A percentile compares a stretch with the other conserved stretches of the same genome.
Conservation (phyloP, 139 green algal species). For the Haematococcus sp. region DNA sequence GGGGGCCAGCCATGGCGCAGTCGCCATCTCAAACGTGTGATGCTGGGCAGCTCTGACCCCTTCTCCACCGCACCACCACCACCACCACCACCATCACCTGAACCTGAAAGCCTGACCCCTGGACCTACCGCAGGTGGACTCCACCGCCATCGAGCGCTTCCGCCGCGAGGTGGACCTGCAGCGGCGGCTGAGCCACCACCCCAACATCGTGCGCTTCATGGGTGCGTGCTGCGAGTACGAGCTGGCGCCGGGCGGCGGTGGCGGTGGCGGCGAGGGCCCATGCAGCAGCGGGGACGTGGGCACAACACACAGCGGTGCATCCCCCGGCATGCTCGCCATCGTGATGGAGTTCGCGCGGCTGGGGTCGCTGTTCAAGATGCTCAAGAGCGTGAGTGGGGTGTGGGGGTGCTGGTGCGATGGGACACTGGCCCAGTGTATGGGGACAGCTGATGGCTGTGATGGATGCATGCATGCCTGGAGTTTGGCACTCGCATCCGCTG, state of each 20-base stretch:
- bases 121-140: conserved; percentile 2
- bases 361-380: conserved; percentile 44
- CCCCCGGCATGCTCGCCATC: conserved; percentile 38
- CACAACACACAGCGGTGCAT: background rate
- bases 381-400: conserved; percentile 24
- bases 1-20: no score
- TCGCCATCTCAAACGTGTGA: no score
- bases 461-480: no score
- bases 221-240: conserved; percentile 47
- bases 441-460: no score
- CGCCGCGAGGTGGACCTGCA: conserved; percentile 59
- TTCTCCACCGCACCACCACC: no score
- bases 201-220: conserved; percentile 60
- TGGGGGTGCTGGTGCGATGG: no score
- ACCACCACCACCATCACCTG: no score
- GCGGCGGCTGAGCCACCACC: conserved; percentile 49
- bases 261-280: background rate
- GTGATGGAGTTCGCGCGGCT: conserved; percentile 57
- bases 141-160: conserved; percentile 12
- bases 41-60: no score
- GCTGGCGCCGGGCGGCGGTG: background rate
- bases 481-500: no score
- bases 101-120: no score
- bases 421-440: no score
- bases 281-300: background rate